Conservation (phyloP, 2,329 filamentous ascomycete genomes). For the Calonectria fujianensis region DNA sequence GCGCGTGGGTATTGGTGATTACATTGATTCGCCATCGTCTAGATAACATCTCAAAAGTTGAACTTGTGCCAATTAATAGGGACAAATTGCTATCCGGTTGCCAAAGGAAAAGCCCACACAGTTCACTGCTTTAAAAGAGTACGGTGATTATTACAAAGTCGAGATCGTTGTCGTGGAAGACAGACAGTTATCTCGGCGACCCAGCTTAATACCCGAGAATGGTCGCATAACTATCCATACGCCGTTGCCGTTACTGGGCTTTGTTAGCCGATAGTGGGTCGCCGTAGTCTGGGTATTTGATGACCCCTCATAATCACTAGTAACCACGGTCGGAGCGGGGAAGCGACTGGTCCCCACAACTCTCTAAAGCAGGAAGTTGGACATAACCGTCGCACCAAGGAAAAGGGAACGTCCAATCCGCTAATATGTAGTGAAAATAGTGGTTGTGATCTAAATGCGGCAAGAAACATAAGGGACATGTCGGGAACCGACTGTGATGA, state of each 20-base stretch:
- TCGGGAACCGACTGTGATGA: too few relatives aligned
- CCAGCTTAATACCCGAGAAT: not conserved
- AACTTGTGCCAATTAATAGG: not conserved
- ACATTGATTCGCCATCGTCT: not conserved
- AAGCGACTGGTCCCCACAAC: too few relatives aligned
- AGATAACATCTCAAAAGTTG: not conserved
- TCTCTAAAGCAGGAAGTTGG: too few relatives aligned
- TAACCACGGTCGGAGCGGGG: too few relatives aligned
- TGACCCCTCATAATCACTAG: too few relatives aligned
- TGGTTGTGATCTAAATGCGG: too few relatives aligned
- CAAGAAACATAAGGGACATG: too few relatives aligned
- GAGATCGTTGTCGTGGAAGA: not conserved
- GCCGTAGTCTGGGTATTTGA: too few relatives aligned
- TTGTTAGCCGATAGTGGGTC: not conserved
- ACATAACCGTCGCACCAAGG: too few relatives aligned
- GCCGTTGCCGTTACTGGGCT: not conserved
- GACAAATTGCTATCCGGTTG: not conserved
- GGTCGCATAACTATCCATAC: not conserved
- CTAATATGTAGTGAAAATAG: too few relatives aligned
- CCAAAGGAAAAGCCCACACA: not conserved
- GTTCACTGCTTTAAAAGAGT: not conserved
- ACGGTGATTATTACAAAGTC: not conserved
- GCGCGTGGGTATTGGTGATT: not conserved
- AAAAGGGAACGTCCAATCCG: too few relatives aligned
- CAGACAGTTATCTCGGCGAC: not conserved